phyloP scores from a whole-genome alignment of 805 yeast genomes.

The Wickerhamomyces strasburgensis region DNA sequence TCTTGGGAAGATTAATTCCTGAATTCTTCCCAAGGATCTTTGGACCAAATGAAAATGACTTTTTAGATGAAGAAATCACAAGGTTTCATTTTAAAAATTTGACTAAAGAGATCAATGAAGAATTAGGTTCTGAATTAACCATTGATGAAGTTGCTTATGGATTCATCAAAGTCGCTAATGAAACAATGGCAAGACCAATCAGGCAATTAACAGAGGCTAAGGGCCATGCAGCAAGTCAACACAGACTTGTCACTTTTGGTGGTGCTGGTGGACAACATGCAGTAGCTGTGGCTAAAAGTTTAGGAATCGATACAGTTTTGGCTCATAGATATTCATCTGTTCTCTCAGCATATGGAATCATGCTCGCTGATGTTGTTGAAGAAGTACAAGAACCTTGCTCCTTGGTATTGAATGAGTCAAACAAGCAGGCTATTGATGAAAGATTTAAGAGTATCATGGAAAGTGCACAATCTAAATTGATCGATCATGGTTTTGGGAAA shows the following conservation, averaged over 20 bases:
- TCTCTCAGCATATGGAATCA: slow-evolving; percentile 83
- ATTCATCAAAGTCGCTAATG: slow-evolving; percentile 77
- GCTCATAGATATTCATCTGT: slow-evolving; percentile 81
- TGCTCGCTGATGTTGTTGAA: slow-evolving; percentile 78
- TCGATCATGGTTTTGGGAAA: slow-evolving; percentile 48
- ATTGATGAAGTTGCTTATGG: slow-evolving; percentile 75
- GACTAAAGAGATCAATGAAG: slow-evolving; percentile 50
- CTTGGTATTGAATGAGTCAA: slow-evolving; percentile 31
- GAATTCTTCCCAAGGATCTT: slow-evolving; percentile 76
- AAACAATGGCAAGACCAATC: slow-evolving; percentile 87
- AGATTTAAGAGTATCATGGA: slow-evolving; percentile 42
- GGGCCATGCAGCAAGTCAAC: slow-evolving; percentile 63
- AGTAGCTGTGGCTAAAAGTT: slow-evolving; percentile 62
- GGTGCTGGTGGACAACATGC: slow-evolving; percentile 96
- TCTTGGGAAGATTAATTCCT: slow-evolving; percentile 67
- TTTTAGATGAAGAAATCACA: slow-evolving; percentile 53
- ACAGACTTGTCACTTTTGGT: slow-evolving; percentile 78
- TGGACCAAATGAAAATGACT: slow-evolving; percentile 74
- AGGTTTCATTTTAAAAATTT: slow-evolving; percentile 45
- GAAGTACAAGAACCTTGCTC: slow-evolving; percentile 76
- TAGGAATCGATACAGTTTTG: slow-evolving; percentile 64
- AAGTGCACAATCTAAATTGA: slow-evolving; percentile 38
- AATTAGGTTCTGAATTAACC: slow-evolving; percentile 35
- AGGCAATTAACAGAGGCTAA: slow-evolving; percentile 80
- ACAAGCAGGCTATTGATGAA: slow-evolving; percentile 31